Evolutionary conservation across 2,329 filamentous ascomycete genomes (phyloP), one percentile per base, ranked within the genome.

Genomic region (Lecanosticta acicola): DNA sequence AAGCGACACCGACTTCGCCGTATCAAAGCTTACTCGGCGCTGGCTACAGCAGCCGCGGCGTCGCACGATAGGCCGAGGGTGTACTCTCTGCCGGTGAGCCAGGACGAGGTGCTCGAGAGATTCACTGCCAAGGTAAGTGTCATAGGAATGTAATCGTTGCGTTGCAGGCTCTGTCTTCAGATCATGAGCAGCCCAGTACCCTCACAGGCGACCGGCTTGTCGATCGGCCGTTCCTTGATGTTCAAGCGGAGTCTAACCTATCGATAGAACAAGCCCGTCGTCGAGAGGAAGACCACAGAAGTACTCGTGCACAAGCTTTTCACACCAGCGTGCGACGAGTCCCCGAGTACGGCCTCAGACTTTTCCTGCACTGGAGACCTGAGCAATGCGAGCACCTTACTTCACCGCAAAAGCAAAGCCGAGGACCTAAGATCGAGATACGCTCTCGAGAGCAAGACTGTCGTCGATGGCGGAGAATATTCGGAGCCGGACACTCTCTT

Each of bases 391-490:
- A 4, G 18, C 17, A 5, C 14, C 14, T 9, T 9, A 10, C 37
- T 39, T 3, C 37, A 19, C 37, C 37, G n/a, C 37, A 39, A 39
- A 19, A 39, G n/a, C n/a, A 39, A 24, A 19, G 14, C 17, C n/a
- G 18, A 39, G 18, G 37, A 39, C 19, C 37, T 39, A n/a, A 4
- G 37, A n/a, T 39, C 37, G 8, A 20, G 21, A 3, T 39, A 21
- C 24, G 37, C n/a, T 3, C 20, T 17, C 11, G 35, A 37, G 24
- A 29, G 5, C 24, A 29, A 29, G 24, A 11, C 7, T 29, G 24
- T 29, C 7, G 11, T 29, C 11, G 24, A 11, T 11, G 7, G 24
- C 24, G 11, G 24, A 29, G 24, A 29, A 29, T 39, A 17, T 39
- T 7, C 37, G 10, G 35, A 19, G 7, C 4, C 7, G 9, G 35